These are phyloP conservation scores for Metschnikowia matae DNA, from an alignment of 805 yeast genomes.

Conservation along the genomic window DNA sequence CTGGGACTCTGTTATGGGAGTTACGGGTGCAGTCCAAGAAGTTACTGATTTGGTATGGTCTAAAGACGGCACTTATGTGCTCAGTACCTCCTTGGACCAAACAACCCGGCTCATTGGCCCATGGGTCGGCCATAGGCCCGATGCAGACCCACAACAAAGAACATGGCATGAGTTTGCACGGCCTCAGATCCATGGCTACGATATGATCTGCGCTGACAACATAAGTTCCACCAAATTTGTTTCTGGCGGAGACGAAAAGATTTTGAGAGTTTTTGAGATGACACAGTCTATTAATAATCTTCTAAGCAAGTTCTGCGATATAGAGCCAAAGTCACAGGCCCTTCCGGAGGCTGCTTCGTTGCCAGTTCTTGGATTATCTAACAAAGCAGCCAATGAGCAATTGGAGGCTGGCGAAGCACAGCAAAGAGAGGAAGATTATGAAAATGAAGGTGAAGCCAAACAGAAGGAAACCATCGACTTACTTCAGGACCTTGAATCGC, in stretches of 20 bases:
- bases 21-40: constrained; percentile 72
- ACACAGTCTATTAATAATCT: constrained; percentile 73
- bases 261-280: constrained; percentile 81
- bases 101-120: constrained; percentile 81
- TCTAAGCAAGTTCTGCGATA: constrained; percentile 51
- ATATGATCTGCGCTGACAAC: constrained; percentile 77
- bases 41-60: constrained; percentile 82
- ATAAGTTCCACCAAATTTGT: constrained; percentile 63
- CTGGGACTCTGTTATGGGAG: constrained; percentile 50
- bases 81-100: constrained; percentile 85
- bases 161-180: constrained; percentile 92
- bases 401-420: constrained; percentile 37
- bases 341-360: constrained; percentile 84
- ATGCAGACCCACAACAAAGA: not conserved
- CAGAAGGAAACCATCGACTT: constrained; percentile 45
- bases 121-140: constrained; percentile 40
- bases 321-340: constrained; percentile 19
- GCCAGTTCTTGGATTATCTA: constrained; percentile 91
- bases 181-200: constrained; percentile 98
- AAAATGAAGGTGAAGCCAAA: constrained; percentile 25
- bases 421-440: constrained; percentile 38
- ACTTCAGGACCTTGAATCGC: constrained; percentile 38
- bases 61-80: constrained; percentile 56
- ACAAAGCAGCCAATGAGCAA: constrained; percentile 68
- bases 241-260: constrained; percentile 95